phyloP scores from a whole-genome alignment of 139 green algal genomes.

The Medakamo hakoo region DNA sequence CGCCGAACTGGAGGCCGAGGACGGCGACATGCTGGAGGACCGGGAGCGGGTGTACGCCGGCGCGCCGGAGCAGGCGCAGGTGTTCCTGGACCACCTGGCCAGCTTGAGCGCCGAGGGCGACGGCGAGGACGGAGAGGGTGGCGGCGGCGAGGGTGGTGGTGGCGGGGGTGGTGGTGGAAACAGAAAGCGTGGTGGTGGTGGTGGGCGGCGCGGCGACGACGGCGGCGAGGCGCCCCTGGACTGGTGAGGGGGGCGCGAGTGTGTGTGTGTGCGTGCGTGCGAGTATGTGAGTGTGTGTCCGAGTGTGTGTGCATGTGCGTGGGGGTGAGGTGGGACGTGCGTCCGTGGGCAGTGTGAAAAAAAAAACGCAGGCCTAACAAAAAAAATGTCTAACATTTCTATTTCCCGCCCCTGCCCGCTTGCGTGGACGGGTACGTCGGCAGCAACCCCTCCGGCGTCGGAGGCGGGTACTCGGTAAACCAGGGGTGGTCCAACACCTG shows the following conservation, averaged over 20 bases:
- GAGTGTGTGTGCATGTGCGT: constrained; percentile 1
- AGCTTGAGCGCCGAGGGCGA: no score
- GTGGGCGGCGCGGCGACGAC: no score
- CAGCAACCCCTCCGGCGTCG: constrained; percentile 30
- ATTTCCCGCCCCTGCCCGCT: neutral
- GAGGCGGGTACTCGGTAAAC: constrained; percentile 36
- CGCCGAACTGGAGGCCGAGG: constrained; percentile 31
- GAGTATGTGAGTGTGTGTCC: neutral
- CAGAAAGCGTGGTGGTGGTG: neutral
- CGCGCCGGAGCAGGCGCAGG: neutral
- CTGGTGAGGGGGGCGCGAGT: neutral
- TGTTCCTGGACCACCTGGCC: neutral
- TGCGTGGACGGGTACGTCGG: constrained; percentile 19
- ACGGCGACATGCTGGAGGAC: constrained; percentile 36
- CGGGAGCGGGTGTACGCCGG: constrained; percentile 15
- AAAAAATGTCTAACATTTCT: neutral
- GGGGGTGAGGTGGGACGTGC: neutral
- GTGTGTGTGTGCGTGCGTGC: neutral
- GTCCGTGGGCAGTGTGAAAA: neutral
- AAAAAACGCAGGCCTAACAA: neutral
- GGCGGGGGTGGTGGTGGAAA: neutral
- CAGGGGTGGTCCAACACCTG: constrained; percentile 58
- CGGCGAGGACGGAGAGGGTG: no score
- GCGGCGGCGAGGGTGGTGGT: neutral
- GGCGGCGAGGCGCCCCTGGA: no score